Conservation (phyloP, 768 basidiomycete genomes). For the Kwoniella bestiolae region DNA sequence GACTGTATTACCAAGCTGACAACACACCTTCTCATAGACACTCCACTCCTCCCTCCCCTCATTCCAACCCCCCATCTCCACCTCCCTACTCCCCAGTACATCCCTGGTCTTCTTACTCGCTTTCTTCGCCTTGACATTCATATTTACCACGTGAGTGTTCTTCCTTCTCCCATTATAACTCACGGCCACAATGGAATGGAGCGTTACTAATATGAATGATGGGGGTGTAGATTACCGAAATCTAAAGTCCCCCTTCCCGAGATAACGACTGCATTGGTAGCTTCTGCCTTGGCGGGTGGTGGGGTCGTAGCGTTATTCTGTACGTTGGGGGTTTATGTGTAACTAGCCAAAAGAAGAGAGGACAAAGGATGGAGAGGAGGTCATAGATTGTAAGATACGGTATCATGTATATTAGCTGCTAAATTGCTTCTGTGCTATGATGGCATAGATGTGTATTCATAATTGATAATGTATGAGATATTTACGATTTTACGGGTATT, state of each 20-base stretch:
- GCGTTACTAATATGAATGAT: not conserved
- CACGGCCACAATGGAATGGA: not conserved
- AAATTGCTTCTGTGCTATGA: not conserved
- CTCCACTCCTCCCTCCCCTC: conserved; percentile 71
- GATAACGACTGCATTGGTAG: conserved; percentile 69
- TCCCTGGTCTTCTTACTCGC: conserved; percentile 72
- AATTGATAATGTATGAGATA: not conserved
- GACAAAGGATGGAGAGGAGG: not conserved
- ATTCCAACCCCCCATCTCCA: conserved; percentile 73
- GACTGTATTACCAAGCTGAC: not conserved
- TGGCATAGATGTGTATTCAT: not conserved
- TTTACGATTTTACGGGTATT: no score
- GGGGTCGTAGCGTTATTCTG: conserved; percentile 90
- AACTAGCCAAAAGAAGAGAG: conserved; percentile 30
- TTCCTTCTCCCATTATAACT: conserved; percentile 51
- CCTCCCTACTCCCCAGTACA: conserved; percentile 70
- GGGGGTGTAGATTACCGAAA: conserved; percentile 70
- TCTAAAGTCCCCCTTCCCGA: conserved; percentile 69
- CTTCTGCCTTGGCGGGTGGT: conserved; percentile 80
- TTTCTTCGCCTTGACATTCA: conserved; percentile 85
- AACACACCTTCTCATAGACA: conserved; percentile 58
- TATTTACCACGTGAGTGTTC: conserved; percentile 70
- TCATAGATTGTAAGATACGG: not conserved
- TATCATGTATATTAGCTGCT: not conserved
- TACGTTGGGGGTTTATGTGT: conserved; percentile 81